Evolutionary conservation across 2,329 filamentous ascomycete genomes (phyloP), one percentile per base, ranked within the genome.

Genomic region (Lasiodiplodia gonubiensis): DNA sequence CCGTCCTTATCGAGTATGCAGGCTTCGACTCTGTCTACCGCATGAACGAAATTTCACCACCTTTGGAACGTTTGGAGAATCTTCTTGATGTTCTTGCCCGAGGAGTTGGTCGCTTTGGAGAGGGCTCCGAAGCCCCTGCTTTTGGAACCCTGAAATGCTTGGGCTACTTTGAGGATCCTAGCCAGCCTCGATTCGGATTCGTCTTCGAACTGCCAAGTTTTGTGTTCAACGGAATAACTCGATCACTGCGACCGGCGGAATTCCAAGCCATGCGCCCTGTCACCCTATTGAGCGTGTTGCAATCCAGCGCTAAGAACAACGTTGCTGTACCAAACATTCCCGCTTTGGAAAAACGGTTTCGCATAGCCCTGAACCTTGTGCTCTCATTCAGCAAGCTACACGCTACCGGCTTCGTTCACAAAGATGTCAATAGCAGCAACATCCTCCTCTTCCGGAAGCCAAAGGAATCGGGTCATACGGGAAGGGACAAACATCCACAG

Each of bases 351-450:
- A 89, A 90, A 68, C 92, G 92, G 72, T 94, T 93, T 73, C 86
- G 89, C 16, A 82, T 94, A 61, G 91, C 91, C 3, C 85, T 90
- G 64, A 92, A 92, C 70, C 82, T 94, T 3, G 87, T 87, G 37
- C 89, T 89, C 70, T 91, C 90, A 3, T 84, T 94, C 39, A 92
- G 91, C 73, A 89, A 91, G 70, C 82, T 94, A 76, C 91, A 94
- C 74, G 85, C 86, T 2, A 84, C 89, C 49, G 87, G 88, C 16
- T 86, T 93, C 64, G 86, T 85, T 7, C 92, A 94, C 76, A 90
- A 91, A 4, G 90, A 91, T 71, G 84, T 94, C 35, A 82, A 86
- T 57, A 88, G 88, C 70, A 85, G 83, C 49, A 92, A 90, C 68
- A 84, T 94, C 18, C 85, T 90, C 0, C 92, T 94, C 64, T 89